Evolutionary conservation across 2,329 filamentous ascomycete species (phyloP), one percentile per base, ranked within the genome.

Genomic region (Alternaria alternata): DNA sequence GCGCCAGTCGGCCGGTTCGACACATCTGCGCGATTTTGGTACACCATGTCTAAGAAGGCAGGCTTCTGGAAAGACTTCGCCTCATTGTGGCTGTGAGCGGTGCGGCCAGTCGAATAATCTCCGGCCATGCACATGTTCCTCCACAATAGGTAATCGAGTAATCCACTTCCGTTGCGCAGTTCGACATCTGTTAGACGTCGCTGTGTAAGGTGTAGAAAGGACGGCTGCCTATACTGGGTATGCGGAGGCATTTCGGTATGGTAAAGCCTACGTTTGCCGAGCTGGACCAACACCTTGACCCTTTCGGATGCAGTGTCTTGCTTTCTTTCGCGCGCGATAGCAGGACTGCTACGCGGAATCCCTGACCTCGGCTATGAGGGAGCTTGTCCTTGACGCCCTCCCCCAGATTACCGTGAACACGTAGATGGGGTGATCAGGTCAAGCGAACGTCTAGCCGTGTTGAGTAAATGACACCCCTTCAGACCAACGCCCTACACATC

Each of bases 11-110:
- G 52, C 38, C 54, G 59, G 61, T 52, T 63, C 53, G 51, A 53
- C 49, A 47, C 49, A 28, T 42, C 30, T 61, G 63, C 59, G 59
- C 59, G 42, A 59, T 57, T 62, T 57, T 47, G 56, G 26, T 43
- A 61, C 52, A 46, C 56, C 42, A 63, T 51, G 48, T 60, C 54
- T 46, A 22, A 57, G 30, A 28, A 44, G 59, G 56, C 32, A 61
- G 52, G 53, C 57, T 61, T 65, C 61, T 64, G 52, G 65, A 64
- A 68, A 22, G 42, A 44, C 64, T 63, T 62, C 64, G 60, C 64
- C 57, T 52, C 53, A 42, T 52, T 47, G 63, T 68, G 65, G 65
- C 65, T 66, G 59, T 66, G 59, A 56, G 36, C 28, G 51, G 51
- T 60, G 58, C 47, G 46, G 38, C 54, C 61, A 63, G 43, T 51